phyloP scores from a whole-genome alignment of 139 green algal species.

The Nannochloris sp. region DNA sequence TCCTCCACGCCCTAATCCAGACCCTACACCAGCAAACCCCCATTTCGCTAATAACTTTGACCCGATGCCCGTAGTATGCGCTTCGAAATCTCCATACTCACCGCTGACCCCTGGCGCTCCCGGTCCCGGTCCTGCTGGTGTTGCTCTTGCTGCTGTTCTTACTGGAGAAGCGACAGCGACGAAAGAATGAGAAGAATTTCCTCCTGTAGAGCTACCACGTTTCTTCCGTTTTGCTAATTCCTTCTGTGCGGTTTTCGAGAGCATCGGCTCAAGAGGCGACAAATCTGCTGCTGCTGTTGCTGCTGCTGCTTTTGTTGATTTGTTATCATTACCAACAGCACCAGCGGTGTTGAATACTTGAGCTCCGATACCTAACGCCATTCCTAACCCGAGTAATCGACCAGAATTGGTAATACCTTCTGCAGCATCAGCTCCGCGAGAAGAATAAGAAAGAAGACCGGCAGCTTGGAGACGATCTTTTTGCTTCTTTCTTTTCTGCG shows the following conservation, averaged over 20 bases:
- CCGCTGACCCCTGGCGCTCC: neutral
- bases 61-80: constrained; percentile 65
- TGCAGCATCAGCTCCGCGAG: constrained; percentile 3
- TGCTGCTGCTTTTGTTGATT: neutral
- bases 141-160: neutral
- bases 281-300: constrained; percentile 15
- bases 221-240: neutral
- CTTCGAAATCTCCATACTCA: constrained; percentile 69
- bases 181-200: too few relatives aligned
- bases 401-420: constrained; percentile 27
- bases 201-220: constrained; percentile 1
- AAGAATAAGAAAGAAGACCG: neutral
- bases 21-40: constrained; percentile 51
- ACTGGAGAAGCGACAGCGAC: too few relatives aligned
- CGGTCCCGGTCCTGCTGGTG: neutral
- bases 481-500: neutral
- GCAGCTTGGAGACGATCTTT: neutral
- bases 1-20: constrained; percentile 39
- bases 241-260: neutral
- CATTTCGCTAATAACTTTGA: constrained; percentile 54
- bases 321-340: neutral
- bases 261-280: constrained; percentile 5
- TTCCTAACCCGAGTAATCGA: constrained; percentile 16
- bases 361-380: constrained; percentile 19
- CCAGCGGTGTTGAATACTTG: constrained; percentile 14